phyloP scores from a whole-genome alignment of 768 basidiomycete species.

The Scleroderma citrinum region DNA sequence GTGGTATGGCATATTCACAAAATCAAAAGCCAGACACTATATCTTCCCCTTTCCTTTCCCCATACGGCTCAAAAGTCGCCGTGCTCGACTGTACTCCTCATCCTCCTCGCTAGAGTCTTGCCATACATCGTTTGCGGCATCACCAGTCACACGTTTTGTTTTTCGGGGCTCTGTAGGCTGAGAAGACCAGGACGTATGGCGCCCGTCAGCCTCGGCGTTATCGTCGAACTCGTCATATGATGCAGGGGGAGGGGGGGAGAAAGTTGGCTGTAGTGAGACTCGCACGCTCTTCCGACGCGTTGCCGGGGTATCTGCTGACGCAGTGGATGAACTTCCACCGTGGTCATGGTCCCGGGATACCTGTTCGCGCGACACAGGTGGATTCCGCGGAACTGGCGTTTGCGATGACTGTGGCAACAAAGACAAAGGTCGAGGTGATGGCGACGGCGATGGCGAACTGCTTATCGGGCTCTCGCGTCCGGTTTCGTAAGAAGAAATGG shows the following conservation, averaged over 20 bases:
- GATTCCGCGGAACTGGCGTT: neutral
- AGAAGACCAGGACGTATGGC: slow-evolving; percentile 9
- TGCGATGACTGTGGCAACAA: neutral
- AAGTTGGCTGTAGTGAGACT: slow-evolving; percentile 71
- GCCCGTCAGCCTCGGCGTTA: slow-evolving; percentile 18
- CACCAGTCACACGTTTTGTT: slow-evolving; percentile 3
- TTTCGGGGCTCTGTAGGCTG: slow-evolving; percentile 4
- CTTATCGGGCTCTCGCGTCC: slow-evolving; percentile 46
- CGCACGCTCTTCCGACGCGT: slow-evolving; percentile 64
- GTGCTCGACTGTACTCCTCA: slow-evolving; percentile 57
- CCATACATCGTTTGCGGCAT: slow-evolving; percentile 46
- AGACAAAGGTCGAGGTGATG: neutral
- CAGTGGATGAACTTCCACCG: slow-evolving; percentile 4
- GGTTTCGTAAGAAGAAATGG: slow-evolving; percentile 63
- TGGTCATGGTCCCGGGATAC: neutral
- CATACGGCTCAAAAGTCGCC: slow-evolving; percentile 43
- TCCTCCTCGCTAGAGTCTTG: slow-evolving; percentile 75
- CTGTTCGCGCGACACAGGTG: too few species aligned
- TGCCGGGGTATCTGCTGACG: slow-evolving; percentile 13
- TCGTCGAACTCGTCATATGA: slow-evolving; percentile 39
- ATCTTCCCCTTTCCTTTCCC: slow-evolving; percentile 26
- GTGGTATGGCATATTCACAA: too few species aligned
- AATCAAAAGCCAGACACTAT: neutral
- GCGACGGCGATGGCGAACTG: slow-evolving; percentile 5
- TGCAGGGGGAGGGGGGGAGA: slow-evolving; percentile 66